These are phyloP conservation scores for Solanum chmielewskii DNA, from an alignment of 257 asterid species.

Conservation along the genomic window DNA sequence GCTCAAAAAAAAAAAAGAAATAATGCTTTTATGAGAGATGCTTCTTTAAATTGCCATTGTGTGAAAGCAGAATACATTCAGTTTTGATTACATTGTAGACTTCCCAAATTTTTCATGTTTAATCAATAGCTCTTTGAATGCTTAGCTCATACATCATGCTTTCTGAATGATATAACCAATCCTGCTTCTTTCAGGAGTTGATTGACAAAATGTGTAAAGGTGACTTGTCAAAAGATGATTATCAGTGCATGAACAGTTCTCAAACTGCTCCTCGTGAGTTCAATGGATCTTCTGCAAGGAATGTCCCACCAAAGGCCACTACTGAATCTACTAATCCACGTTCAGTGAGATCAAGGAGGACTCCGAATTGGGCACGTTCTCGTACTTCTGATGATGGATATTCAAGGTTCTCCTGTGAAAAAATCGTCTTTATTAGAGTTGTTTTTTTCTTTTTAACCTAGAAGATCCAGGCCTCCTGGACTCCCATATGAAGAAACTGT, in stretches of 20 bases:
- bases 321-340: slow-evolving; percentile 47
- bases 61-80: background rate
- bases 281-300: slow-evolving; percentile 26
- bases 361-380: slow-evolving; percentile 87
- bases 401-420: slow-evolving; percentile 43
- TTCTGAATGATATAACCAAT: background rate
- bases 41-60: background rate
- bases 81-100: background rate
- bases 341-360: slow-evolving; percentile 86
- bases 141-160: background rate
- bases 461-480: background rate
- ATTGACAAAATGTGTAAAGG: slow-evolving; percentile 73
- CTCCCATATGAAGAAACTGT: background rate
- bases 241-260: slow-evolving; percentile 56
- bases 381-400: slow-evolving; percentile 81
- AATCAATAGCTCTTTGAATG: background rate
- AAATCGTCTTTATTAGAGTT: background rate
- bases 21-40: background rate
- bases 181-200: slow-evolving; percentile 40
- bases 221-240: slow-evolving; percentile 69
- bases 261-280: slow-evolving; percentile 15
- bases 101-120: background rate
- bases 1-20: background rate
- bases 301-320: slow-evolving; percentile 26
- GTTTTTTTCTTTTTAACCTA: background rate